These are phyloP conservation scores for Trichoderma parareesei DNA, from an alignment of 495 filamentous ascomycete genomes.

Conservation along the genomic window DNA sequence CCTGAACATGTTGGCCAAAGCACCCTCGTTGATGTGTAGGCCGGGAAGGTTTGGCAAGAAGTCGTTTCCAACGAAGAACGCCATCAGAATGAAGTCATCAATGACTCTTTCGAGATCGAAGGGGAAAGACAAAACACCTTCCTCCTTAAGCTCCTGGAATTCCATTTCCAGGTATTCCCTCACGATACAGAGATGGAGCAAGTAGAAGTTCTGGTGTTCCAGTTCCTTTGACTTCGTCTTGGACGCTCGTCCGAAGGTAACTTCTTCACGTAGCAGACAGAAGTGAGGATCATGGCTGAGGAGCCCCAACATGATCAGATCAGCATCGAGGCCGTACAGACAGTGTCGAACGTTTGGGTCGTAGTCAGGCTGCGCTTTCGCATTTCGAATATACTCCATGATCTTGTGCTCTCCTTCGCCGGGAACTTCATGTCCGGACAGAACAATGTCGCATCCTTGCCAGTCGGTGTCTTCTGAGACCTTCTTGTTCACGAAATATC, in stretches of 20 bases:
- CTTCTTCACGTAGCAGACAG: conserved; percentile 92
- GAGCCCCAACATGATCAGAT: conserved; percentile 96
- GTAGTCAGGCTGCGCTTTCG: conserved; percentile 90
- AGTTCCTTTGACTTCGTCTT: conserved; percentile 88
- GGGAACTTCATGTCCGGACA: conserved; percentile 98
- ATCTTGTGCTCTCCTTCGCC: conserved; percentile 99
- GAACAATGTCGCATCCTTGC: conserved; percentile 91
- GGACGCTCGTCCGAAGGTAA: conserved; percentile 84
- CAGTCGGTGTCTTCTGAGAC: conserved; percentile 93
- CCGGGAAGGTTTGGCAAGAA: conserved; percentile 96
- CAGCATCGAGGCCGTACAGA: conserved; percentile 93
- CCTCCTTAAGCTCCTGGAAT: conserved; percentile 83
- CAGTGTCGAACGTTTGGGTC: conserved; percentile 95
- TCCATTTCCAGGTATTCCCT: conserved; percentile 95
- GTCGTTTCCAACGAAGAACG: conserved; percentile 99
- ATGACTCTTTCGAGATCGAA: conserved; percentile 97
- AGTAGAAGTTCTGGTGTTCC: conserved; percentile 97
- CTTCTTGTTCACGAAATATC: conserved; percentile 99
- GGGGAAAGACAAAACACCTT: conserved; percentile 63
- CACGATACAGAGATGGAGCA: conserved; percentile 95
- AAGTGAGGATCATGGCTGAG: conserved; percentile 98
- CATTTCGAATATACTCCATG: conserved; percentile 98
- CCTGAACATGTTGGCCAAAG: conserved; percentile 91
- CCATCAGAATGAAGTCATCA: conserved; percentile 99
- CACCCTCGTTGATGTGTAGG: conserved; percentile 97